Percentiles rank a stretch among this genome's conserved stretches.
Evolutionary conservation across 75 land plant genomes (phyloP).

Genomic region (Azolla pinnata): DNA sequence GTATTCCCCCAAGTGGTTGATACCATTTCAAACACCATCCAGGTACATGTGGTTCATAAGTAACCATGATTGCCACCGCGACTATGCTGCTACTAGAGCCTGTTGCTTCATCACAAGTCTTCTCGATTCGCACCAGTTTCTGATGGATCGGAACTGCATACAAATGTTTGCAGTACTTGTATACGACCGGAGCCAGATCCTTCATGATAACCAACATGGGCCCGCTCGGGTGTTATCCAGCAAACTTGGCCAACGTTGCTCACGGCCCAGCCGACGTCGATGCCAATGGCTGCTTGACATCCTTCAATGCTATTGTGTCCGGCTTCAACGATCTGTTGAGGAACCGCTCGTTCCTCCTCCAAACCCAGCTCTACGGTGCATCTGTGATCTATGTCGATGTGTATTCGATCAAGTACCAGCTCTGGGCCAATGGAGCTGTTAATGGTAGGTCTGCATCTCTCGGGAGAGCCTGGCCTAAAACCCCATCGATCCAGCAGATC

Average conservation of each 20-base stretch:
- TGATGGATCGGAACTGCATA: neutral
- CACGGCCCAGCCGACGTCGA: slow-evolving; percentile 48
- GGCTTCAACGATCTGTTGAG: slow-evolving; percentile 49
- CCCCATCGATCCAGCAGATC: too few species aligned
- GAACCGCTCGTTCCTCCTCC: slow-evolving; percentile 19
- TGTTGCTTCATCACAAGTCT: too few species aligned
- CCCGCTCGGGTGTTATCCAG: slow-evolving; percentile 68
- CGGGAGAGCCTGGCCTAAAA: too few species aligned
- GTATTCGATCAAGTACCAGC: slow-evolving; percentile 40
- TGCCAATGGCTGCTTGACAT: slow-evolving; percentile 44
- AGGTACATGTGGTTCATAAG: too few species aligned
- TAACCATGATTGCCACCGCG: too few species aligned
- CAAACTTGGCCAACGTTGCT: slow-evolving; percentile 40
- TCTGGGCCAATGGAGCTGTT: slow-evolving; percentile 38
- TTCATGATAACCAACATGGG: slow-evolving; percentile 58
- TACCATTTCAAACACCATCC: slow-evolving; percentile 39
- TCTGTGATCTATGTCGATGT: slow-evolving; percentile 44
- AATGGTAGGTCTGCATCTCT: slow-evolving; percentile 58
- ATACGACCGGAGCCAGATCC: slow-evolving; percentile 41
- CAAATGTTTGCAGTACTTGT: slow-evolving; percentile 36
- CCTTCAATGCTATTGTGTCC: slow-evolving; percentile 54
- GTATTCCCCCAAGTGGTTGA: slow-evolving; percentile 46
- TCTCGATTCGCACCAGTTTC: too few species aligned
- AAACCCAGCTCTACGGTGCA: slow-evolving; percentile 31
- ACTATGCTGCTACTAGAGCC: too few species aligned